phyloP scores from a whole-genome alignment of 352 stramenopile genomes.

The Globisporangium camurandrum region DNA sequence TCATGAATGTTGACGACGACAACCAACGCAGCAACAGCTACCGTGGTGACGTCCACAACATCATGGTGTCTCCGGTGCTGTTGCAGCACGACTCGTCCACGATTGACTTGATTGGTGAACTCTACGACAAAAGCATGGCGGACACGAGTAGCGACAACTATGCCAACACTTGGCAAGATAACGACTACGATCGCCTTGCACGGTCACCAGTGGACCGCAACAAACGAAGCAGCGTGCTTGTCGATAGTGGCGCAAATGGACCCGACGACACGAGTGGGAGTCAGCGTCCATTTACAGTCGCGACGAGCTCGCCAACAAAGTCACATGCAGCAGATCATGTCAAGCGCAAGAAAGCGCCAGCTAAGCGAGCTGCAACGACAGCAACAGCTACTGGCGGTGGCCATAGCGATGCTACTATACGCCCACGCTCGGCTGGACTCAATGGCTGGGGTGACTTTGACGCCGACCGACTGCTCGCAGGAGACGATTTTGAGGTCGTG shows the following conservation, averaged over 20 bases:
- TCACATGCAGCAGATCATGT: not conserved
- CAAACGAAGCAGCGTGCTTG: not conserved
- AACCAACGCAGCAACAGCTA: no score
- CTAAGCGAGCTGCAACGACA: constrained; percentile 3
- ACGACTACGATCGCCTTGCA: no score
- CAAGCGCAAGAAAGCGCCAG: constrained; percentile 5
- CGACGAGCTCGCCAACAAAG: constrained; percentile 5
- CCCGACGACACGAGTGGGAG: not conserved
- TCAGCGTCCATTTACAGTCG: constrained; percentile 6
- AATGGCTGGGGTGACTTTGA: constrained; percentile 57
- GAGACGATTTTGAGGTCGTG: constrained; percentile 4
- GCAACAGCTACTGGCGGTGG: no score
- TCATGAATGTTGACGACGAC: no score
- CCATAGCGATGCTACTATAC: not conserved
- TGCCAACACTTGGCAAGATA: no score
- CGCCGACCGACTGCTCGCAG: constrained; percentile 31
- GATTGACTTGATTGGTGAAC: no score
- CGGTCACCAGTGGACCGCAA: not conserved
- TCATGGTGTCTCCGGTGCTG: no score
- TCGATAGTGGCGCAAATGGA: not conserved
- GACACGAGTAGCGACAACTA: no score
- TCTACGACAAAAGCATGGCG: no score
- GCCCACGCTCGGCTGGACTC: constrained; percentile 8
- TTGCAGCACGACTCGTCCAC: no score
- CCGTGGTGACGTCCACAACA: no score